Evolutionary conservation across 116 monocot genomes (phyloP), one percentile per base, ranked within the genome.

Genomic region (Trichopus zeylanicus): DNA sequence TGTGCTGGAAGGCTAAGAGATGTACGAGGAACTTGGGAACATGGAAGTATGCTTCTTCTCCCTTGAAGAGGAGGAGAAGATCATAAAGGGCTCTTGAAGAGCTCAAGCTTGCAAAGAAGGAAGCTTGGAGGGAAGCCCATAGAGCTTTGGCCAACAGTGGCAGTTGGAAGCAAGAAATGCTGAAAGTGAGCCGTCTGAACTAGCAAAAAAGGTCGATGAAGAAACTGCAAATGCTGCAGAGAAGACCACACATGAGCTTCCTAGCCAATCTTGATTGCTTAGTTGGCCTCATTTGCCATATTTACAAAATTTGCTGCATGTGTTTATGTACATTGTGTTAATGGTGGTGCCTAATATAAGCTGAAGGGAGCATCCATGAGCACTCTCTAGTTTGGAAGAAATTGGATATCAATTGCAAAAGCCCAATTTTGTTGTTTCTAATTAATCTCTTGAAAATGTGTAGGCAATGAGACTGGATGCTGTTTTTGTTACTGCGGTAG

Each of bases 1-100:
- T 93, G 31, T 19, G 73, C 1, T 93, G 93, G 93, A 93, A 93
- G 61, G 78, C 80, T 26, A 85, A 75, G 72, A 80, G 60, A 75
- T 86, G 83, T 93, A 93, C 26, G 70, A 65, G 38, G 73, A 89
- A 56, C 63, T 93, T 34, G 82, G 82, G 12, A 69, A 75, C 0
- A 71, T 78, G 71, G 70, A 85, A 23, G 74, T 85, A 2, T 73
- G 77, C 12, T 74, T 85, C 71, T 85, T 85, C 74, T 63, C 86
- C 33, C 77, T 64, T 13, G 86, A 86, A 62, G 77, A 86, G 62
- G 86, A 81, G 68, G 68, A 67, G 27, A 81, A 81, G 49, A 81
- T 86, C 18, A 69, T 62, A 30, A 64, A 77, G 55, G 81, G 81
- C 12, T 81, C n/a, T 85, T 35, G 77, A 81, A 64, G 80, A 81